phyloP scores from a whole-genome alignment of 2,329 filamentous ascomycete genomes.

The Dichotomopilus funicola region DNA sequence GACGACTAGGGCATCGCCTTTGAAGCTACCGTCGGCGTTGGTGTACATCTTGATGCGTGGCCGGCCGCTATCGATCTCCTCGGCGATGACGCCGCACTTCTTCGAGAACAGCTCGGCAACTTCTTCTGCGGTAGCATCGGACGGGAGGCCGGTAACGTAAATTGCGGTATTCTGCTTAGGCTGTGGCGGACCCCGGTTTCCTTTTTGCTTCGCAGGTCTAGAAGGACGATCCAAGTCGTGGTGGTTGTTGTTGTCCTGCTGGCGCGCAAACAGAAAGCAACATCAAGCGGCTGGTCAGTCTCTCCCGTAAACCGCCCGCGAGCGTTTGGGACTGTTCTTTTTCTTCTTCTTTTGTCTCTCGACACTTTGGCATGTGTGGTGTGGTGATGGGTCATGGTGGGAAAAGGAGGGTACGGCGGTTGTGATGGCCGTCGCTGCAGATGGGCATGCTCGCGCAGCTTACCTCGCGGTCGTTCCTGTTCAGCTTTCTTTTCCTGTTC shows the following conservation, averaged over 20 bases:
- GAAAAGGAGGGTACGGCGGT: slow-evolving; percentile 15
- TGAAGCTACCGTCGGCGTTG: slow-evolving; percentile 75
- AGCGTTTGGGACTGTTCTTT: slow-evolving; percentile 9
- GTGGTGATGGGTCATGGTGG: slow-evolving; percentile 5
- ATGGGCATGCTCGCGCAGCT: slow-evolving; percentile 29
- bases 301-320: slow-evolving; percentile 15
- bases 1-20: slow-evolving; percentile 86
- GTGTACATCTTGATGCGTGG: slow-evolving; percentile 91
- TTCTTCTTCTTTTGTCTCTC: slow-evolving; percentile 3
- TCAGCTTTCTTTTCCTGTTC: slow-evolving; percentile 40
- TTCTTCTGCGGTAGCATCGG: slow-evolving; percentile 72
- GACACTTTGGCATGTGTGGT: slow-evolving; percentile 6
- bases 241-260: slow-evolving; percentile 28
- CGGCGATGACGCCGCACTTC: slow-evolving; percentile 85
- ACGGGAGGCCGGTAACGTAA: slow-evolving; percentile 82
- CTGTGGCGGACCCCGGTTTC: slow-evolving; percentile 35
- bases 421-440: slow-evolving; percentile 15
- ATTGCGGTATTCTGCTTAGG: slow-evolving; percentile 76
- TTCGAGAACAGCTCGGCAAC: slow-evolving; percentile 74
- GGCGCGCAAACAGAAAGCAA: slow-evolving; percentile 18
- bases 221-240: slow-evolving; percentile 30
- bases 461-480: slow-evolving; percentile 37
- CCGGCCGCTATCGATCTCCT: slow-evolving; percentile 82
- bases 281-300: slow-evolving; percentile 24
- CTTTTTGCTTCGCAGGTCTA: slow-evolving; percentile 38